These are phyloP conservation scores for Ambrosiella beaveri DNA, from an alignment of 2,329 filamentous ascomycete species.

Conservation along the genomic window DNA sequence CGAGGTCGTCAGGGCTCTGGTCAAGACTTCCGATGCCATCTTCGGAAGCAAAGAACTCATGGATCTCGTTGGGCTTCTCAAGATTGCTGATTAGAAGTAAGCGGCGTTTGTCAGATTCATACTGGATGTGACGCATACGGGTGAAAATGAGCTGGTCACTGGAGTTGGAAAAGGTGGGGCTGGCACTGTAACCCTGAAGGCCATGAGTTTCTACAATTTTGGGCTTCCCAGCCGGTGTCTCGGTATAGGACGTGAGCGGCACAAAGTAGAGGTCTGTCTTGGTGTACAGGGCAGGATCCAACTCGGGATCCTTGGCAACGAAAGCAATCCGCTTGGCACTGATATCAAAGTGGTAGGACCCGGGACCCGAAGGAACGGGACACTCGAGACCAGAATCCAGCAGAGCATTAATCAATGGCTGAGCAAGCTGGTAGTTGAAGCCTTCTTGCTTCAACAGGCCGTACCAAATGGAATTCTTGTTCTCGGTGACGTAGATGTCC, in stretches of 20 bases:
- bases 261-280: slow-evolving; percentile 69
- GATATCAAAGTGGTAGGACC: slow-evolving; percentile 64
- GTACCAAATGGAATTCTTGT: slow-evolving; percentile 58
- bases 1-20: slow-evolving; percentile 35
- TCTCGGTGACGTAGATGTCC: slow-evolving; percentile 57
- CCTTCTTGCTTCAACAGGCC: slow-evolving; percentile 35
- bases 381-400: slow-evolving; percentile 40
- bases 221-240: slow-evolving; percentile 23
- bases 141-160: slow-evolving; percentile 58
- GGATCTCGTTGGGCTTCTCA: slow-evolving; percentile 35
- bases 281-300: slow-evolving; percentile 58
- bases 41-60: slow-evolving; percentile 43
- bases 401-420: slow-evolving; percentile 44
- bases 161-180: slow-evolving; percentile 57
- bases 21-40: slow-evolving; percentile 49
- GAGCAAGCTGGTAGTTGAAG: slow-evolving; percentile 25
- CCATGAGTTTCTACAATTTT: slow-evolving; percentile 35
- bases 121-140: slow-evolving; percentile 58
- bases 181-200: slow-evolving; percentile 46
- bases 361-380: slow-evolving; percentile 65
- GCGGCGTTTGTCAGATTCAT: slow-evolving; percentile 65
- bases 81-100: slow-evolving; percentile 49
- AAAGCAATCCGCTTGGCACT: slow-evolving; percentile 49
- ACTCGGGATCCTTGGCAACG: slow-evolving; percentile 54
- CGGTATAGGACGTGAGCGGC: slow-evolving; percentile 40